Evolutionary conservation across 495 filamentous ascomycete species (phyloP), one percentile per base, ranked within the genome.

Genomic region (Opeltia flavorubescens): DNA sequence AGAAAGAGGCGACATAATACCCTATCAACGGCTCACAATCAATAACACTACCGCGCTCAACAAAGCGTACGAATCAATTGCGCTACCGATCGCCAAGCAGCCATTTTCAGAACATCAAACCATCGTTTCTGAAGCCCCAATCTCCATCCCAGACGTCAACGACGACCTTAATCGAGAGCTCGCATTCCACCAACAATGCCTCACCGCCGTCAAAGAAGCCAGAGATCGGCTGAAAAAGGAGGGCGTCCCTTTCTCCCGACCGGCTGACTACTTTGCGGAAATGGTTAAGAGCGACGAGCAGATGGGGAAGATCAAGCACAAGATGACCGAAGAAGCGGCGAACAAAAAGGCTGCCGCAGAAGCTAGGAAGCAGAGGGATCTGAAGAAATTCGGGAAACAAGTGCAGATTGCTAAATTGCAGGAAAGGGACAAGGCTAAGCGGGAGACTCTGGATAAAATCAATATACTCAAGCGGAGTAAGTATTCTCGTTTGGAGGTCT

Each of bases 351-450:
- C 93, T 2, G 75, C 86, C 5, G 78, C 81, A 17, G 91, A 98
- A 63, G 91, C 91, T 23, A 77, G 86, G 60, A 83, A 84, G 67
- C 87, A 84, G 71, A 72, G 91, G 49, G 91, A 98, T 66, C 69
- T 95, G 53, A 96, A 94, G 80, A 96, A 95, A 67, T 98, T 96
- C 66, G 91, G 91, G 52, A 98, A 98, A 70, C 85, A 94, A 68
- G 91, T 96, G 50, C 91, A 98, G 72, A 79, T 94, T 52, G 88
- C 86, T 50, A 95, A 94, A 74, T 62, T 89, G 67, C 89, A 94
- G 66, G 89, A 96, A 72, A 66, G 91, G 23, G 77, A 79, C 40
- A 94, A 88, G 74, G 81, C 79, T 63, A 94, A 94, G 80, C 78
- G 78, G 57, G 82, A 91, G 53, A 86, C 82, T 12, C 62, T 96